Evolutionary conservation across 805 yeast genomes (phyloP).

Genomic region (Candida ulmi): DNA sequence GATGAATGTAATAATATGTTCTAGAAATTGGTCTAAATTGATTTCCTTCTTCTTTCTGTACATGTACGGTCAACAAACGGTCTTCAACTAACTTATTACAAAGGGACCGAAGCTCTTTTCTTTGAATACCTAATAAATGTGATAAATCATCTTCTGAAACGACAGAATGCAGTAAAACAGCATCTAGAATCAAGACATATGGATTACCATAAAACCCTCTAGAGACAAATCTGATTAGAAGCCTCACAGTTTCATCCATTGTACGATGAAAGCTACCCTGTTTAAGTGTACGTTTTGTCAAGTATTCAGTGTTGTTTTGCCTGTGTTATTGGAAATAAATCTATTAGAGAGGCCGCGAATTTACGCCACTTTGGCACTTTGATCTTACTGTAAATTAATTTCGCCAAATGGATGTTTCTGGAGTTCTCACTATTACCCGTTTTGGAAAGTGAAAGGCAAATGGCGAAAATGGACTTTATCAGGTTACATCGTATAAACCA

Average conservation of each 20-base stretch:
- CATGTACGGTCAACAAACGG: conserved; percentile 63
- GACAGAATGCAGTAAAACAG: conserved; percentile 81
- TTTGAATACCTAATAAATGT: conserved; percentile 72
- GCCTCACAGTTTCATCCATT: conserved; percentile 37
- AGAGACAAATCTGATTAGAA: conserved; percentile 66
- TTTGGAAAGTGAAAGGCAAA: too few relatives aligned
- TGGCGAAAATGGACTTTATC: too few relatives aligned
- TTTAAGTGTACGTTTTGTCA: background rate
- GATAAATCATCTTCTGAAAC: conserved; percentile 89
- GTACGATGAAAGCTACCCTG: too few relatives aligned
- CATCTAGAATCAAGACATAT: conserved; percentile 82
- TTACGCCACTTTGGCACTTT: background rate
- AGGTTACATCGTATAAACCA: too few relatives aligned
- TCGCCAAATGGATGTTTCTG: too few relatives aligned
- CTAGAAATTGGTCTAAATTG: conserved; percentile 64
- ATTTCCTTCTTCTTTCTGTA: conserved; percentile 63
- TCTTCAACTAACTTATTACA: conserved; percentile 84
- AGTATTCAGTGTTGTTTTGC: background rate
- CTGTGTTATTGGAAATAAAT: too few relatives aligned
- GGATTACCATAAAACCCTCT: conserved; percentile 84
- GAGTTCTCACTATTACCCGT: too few relatives aligned
- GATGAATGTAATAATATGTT: conserved; percentile 82
- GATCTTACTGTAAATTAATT: background rate
- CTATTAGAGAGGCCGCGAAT: background rate
- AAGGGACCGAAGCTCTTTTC: conserved; percentile 79